Evolutionary conservation across 129 eudicot species (phyloP), one percentile per base, ranked within the genome.

Genomic region (Escallonia herrerae): DNA sequence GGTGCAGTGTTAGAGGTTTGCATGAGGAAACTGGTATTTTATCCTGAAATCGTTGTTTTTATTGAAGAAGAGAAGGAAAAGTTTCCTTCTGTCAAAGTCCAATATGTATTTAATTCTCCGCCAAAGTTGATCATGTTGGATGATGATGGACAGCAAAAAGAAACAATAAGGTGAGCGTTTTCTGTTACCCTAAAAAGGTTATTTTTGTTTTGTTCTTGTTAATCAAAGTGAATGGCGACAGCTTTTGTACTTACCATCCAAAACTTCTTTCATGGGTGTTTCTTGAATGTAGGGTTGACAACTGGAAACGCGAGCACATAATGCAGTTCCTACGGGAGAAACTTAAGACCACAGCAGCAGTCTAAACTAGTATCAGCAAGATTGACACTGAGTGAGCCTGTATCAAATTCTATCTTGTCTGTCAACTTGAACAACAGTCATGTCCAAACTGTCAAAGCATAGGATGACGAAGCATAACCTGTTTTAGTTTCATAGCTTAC

Each of bases 241-340:
- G 33, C 33, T 22, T 22, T 22, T 22, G 33, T 22, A 0, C 1
- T 22, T 22, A 22, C 10, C n/a, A 6, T 56, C 61, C 61, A 15
- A 6, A 10, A 40, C 10, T 11, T 44, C 10, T 68, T 14, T 5
- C 58, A 7, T 57, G 7, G 33, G 4, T 13, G 10, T 58, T 60
- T 40, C 13, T 70, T 10, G 7, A 3, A 33, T 82, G 81, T 85
- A 90, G 97, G 68, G 67, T 90, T 47, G 97, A 90, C 76, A 90
- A 87, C 84, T 90, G 97, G 97, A 90, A 87, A 75, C 95, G 97
- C 15, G 97, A 90, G 60, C 97, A 90, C 79, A 80, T 90, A 51
- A 64, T 84, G 74, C 93, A 90, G 76, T 90, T 90, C 75, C 74
- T 87, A 65, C 81, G 76, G 68, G 93, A 79, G 75, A 90, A 90